Percentiles rank a stretch among this genome's conserved stretches.
These are phyloP conservation scores for Hanseniaspora nectarophila DNA, from an alignment of 805 yeast genomes.

Conservation along the genomic window DNA sequence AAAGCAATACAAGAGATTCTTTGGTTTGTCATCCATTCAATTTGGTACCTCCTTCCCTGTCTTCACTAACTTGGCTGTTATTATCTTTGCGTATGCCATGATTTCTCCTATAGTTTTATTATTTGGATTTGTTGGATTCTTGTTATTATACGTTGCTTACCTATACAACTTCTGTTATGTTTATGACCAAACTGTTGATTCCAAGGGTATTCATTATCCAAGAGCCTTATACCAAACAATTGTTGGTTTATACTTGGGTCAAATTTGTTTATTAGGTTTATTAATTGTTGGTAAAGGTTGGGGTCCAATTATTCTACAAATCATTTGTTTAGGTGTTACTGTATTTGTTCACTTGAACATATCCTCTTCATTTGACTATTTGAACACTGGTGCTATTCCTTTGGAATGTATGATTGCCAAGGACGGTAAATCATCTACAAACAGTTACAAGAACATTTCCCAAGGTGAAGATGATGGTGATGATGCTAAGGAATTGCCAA, in stretches of 20 bases:
- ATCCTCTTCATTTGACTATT: constrained; percentile 51
- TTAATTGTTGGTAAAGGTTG: constrained; percentile 86
- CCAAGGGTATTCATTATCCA: constrained; percentile 75
- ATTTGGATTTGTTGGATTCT: constrained; percentile 62
- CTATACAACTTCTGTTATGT: constrained; percentile 68
- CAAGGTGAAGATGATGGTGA: constrained; percentile 13
- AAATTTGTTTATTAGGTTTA: constrained; percentile 72
- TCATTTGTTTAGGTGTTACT: constrained; percentile 52
- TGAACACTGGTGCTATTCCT: constrained; percentile 45
- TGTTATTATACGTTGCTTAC: constrained; percentile 62
- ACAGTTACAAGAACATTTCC: constrained; percentile 36
- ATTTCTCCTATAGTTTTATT: constrained; percentile 74
- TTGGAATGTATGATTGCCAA: constrained; percentile 64
- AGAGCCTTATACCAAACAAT: constrained; percentile 80
- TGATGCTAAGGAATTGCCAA: constrained; percentile 24
- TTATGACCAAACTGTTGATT: constrained; percentile 52
- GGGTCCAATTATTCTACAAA: constrained; percentile 81
- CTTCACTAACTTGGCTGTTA: constrained; percentile 58
- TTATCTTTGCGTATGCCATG: constrained; percentile 53
- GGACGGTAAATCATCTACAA: constrained; percentile 56
- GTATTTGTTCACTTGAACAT: constrained; percentile 56
- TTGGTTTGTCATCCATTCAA: constrained; percentile 37
- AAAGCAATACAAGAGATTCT: constrained; percentile 53
- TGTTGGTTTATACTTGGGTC: constrained; percentile 79
- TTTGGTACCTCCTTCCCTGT: constrained; percentile 78